Base-by-base conservation (phyloP, 129 eudicot species). In the Kitagawia praeruptora region DNA sequence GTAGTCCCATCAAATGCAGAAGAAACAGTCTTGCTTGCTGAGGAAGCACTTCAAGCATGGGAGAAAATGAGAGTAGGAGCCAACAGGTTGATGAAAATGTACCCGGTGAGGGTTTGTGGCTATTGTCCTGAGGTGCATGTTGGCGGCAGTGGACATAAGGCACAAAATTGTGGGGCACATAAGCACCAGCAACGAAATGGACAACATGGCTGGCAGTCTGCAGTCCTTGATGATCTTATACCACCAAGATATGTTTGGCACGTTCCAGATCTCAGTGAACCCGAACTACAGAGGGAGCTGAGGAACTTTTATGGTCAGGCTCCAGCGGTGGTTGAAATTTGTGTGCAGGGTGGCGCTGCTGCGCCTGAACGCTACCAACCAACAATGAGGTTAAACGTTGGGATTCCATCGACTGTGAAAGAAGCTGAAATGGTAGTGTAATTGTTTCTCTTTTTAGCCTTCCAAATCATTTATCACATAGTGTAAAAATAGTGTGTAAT, bases 131-230 rank as follows among this genome's bases (percentile, higher is more conserved):
- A 96, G 86, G 84, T 96, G 70, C 99, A 96, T 46, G 93, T 92
- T 28, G 98, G 98, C 11, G 87, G 97, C 46, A 82, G 85, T 0
- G 99, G 99, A 34, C 99, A 96, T 86, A 96, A 96, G 83, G 99
- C 98, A 2, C 99, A 96, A 81, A 89, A 87, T 71, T 96, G 99
- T 77, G 98, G 99, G 81, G 98, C 98, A 56, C 90, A 85, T 77
- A 92, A 96, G 92, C 99, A 96, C 85, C 99, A 96, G 86, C 99
- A 96, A 84, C 75, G 99, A 23, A 96, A 96, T 38, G 99, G 99
- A 81, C 99, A 96, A 74, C 99, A 96, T 16, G 99, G 99, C 46
- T 96, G 99, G 99, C 99, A 96, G 89, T 75, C 93, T 12, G 95
- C 99, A 0, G 88, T 96, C 67, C 86, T 96, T 45, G 88, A 96